Base-by-base conservation (phyloP, 208 protist genomes). In the Crithidia fasciculata region DNA sequence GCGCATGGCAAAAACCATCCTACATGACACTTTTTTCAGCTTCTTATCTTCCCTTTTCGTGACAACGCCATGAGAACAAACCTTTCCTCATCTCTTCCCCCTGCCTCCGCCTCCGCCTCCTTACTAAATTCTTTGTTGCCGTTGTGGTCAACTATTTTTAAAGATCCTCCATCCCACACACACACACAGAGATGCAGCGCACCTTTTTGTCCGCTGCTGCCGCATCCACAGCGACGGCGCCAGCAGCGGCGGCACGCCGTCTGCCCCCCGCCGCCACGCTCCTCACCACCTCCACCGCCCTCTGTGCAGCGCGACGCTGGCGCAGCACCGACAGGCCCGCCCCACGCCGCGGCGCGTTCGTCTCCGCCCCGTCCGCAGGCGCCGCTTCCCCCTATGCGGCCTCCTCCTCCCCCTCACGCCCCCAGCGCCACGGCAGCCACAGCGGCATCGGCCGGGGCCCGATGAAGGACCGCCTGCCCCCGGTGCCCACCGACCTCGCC, bases 381-480 rank as follows among this genome's bases (percentile, higher is more conserved):
- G 9, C 56, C 37, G 18, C 19, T 39, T 61, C 56, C 36, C 56
- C 56, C 37, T 61, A 61, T 28, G 28, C 0, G 28, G 28, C 28
- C 28, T 28, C 28, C 28, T 28, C 28, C 28, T 28, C 28, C 28
- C 28, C 37, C 56, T 45, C 36, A 44, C 56, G 37, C 9, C 12
- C 8, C 56, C 56, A 13, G 44, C 58, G 10, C 10, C 58, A 50
- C 58, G 58, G 3, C 58, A 63, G 54, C 6, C 54, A 45, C 57
- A 28, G 57, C 58, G 16, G 41, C 59, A 7, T 4, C 13, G 36
- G 45, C 13, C 71, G 76, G 10, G 89, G 88, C 5, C 86, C 89
- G 12, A 62, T 87, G 36, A 96, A 96, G 70, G 92, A 96, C 69
- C 89, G 92, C 54, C 83, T 88, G 49, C 89, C 89, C 9, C 87